These are phyloP conservation scores for Ophiocordyceps unilateralis DNA, from an alignment of 2,329 filamentous ascomycete genomes.

Conservation along the genomic window DNA sequence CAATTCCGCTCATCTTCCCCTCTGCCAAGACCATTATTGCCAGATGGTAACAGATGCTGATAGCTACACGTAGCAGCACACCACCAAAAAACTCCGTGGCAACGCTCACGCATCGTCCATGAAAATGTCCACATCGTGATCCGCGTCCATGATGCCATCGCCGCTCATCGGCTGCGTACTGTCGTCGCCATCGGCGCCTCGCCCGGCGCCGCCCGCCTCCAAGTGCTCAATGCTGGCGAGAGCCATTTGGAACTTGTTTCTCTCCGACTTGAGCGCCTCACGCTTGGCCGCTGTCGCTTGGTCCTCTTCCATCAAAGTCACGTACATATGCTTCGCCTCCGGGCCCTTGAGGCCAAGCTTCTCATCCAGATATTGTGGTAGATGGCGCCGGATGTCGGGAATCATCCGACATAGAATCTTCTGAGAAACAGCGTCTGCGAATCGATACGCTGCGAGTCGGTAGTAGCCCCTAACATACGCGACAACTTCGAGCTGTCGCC, in stretches of 20 bases:
- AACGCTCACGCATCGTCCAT: not conserved
- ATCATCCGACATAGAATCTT: constrained; percentile 31
- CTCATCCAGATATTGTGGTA: constrained; percentile 24
- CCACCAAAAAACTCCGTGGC: too few species aligned
- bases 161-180: constrained; percentile 3
- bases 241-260: constrained; percentile 28
- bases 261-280: constrained; percentile 23
- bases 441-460: constrained; percentile 44
- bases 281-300: constrained; percentile 21
- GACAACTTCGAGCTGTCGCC: constrained; percentile 42
- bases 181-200: constrained; percentile 1
- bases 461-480: constrained; percentile 54
- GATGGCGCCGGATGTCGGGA: constrained; percentile 21
- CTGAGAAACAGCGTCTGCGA: constrained; percentile 38
- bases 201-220: constrained; percentile 14
- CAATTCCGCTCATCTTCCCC: too few species aligned
- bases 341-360: constrained; percentile 22
- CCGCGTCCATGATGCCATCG: constrained; percentile 7
- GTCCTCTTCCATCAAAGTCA: constrained; percentile 31
- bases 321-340: constrained; percentile 15
- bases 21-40: too few species aligned
- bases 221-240: constrained; percentile 27
- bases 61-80: too few species aligned
- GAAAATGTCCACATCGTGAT: not conserved
- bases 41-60: too few species aligned